Percentiles rank a stretch among this genome's conserved stretches.
Evolutionary conservation across 164 flowering plant species (phyloP).

Genomic region (Chloranthus sessilifolius): DNA sequence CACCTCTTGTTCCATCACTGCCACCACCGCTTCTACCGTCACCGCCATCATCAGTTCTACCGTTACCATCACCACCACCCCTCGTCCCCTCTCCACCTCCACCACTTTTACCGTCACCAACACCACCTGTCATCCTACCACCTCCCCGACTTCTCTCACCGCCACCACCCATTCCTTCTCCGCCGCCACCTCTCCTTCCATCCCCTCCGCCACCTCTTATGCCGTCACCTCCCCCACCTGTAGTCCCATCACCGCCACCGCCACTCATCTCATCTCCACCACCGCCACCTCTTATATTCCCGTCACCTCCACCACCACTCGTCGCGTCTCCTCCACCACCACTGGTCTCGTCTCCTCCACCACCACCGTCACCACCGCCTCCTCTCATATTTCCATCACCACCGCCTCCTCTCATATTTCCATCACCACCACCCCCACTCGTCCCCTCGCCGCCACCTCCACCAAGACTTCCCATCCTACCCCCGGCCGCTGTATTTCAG

Average conservation of each 20-base stretch:
- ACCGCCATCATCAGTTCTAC: no score
- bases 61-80: conserved; percentile 6
- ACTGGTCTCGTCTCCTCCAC: conserved; percentile 2
- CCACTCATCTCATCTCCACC: conserved; percentile 8
- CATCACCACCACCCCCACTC: not conserved
- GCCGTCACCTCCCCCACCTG: not conserved
- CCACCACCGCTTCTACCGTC: conserved; percentile 6
- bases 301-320: conserved; percentile 5
- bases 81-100: conserved; percentile 12
- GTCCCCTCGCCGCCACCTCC: no score
- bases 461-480: no score
- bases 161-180: conserved; percentile 9
- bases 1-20: not conserved
- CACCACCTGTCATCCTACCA: conserved; percentile 9
- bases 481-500: no score
- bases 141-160: conserved; percentile 7
- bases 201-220: conserved; percentile 1
- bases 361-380: not conserved
- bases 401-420: not conserved
- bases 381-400: not conserved
- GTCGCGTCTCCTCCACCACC: conserved; percentile 6
- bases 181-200: conserved; percentile 18
- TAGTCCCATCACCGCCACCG: conserved; percentile 6
- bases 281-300: conserved; percentile 1
- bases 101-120: conserved; percentile 7